Conservation (phyloP, 805 yeast species). For the Grigorovia transvaalensis region DNA sequence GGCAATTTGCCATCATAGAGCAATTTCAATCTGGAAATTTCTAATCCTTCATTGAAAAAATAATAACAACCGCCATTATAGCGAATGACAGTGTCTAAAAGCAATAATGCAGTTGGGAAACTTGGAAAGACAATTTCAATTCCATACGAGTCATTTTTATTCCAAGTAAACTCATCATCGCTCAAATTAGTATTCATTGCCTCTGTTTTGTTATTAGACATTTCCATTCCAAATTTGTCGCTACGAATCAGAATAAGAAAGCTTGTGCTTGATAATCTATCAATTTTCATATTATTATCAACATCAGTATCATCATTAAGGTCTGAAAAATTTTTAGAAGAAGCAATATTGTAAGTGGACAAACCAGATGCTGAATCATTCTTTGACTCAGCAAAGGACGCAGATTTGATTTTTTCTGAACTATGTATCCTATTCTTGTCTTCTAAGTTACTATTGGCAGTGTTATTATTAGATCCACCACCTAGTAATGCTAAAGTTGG, state of each 20-base stretch:
- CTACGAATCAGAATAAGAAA: not conserved
- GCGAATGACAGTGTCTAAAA: conserved; percentile 66
- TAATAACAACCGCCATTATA: conserved; percentile 80
- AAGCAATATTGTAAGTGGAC: not conserved
- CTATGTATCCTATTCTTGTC: not conserved
- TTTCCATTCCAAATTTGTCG: not conserved
- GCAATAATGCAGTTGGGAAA: conserved; percentile 61
- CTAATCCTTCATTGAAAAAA: conserved; percentile 73
- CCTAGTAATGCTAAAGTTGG: conserved; percentile 3
- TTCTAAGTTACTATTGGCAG: not conserved
- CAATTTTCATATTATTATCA: not conserved
- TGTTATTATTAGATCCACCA: not conserved
- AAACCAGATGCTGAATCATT: not conserved
- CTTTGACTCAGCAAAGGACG: not conserved
- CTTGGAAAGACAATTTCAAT: conserved; percentile 40
- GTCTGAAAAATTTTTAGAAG: not conserved
- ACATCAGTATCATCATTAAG: not conserved
- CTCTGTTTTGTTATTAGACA: not conserved
- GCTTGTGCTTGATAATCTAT: not conserved
- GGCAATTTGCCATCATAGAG: conserved; percentile 37
- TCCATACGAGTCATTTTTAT: not conserved
- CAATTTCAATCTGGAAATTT: conserved; percentile 53
- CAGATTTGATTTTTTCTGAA: not conserved
- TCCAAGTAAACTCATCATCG: not conserved
- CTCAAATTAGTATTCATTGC: not conserved